Percentiles rank a stretch among this genome's conserved stretches.
Evolutionary conservation across 192 early-diverging fungal species (phyloP).

Genomic region (Rhizophagus sp.): DNA sequence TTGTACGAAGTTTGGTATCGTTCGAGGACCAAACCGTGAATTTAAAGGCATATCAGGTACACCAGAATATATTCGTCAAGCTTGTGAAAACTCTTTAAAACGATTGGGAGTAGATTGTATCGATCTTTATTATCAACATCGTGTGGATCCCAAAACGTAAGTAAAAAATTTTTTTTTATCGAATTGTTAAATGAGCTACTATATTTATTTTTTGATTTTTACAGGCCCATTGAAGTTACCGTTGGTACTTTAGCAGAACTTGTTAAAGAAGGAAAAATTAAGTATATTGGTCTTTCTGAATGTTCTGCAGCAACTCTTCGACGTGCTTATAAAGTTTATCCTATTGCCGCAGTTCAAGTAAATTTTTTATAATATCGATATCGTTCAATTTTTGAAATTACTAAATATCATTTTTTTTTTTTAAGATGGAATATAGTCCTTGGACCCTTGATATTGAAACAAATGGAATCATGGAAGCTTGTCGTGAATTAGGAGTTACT

Average conservation of each 20-base stretch:
- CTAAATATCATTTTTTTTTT: background rate
- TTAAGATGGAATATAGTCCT: conserved; percentile 17
- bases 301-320: conserved; percentile 60
- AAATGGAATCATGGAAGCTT: conserved; percentile 65
- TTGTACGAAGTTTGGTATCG: conserved; percentile 67
- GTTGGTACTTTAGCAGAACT: conserved; percentile 43
- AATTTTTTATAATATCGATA: background rate
- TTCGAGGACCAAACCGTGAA: background rate
- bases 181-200: background rate
- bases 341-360: conserved; percentile 59
- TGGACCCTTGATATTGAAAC: conserved; percentile 43
- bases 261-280: conserved; percentile 42
- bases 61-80: conserved; percentile 51
- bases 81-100: conserved; percentile 32
- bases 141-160: conserved; percentile 38
- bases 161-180: background rate
- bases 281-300: conserved; percentile 56
- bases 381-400: too few species aligned
- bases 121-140: conserved; percentile 44
- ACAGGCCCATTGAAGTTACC: conserved; percentile 39
- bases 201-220: background rate
- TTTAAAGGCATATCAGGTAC: conserved; percentile 32
- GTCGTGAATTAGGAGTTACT: conserved; percentile 72
- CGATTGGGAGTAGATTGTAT: conserved; percentile 36
- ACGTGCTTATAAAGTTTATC: conserved; percentile 66